phyloP scores from a whole-genome alignment of 1,284 basidiomycete species.

The Phaffia rhodozyma region DNA sequence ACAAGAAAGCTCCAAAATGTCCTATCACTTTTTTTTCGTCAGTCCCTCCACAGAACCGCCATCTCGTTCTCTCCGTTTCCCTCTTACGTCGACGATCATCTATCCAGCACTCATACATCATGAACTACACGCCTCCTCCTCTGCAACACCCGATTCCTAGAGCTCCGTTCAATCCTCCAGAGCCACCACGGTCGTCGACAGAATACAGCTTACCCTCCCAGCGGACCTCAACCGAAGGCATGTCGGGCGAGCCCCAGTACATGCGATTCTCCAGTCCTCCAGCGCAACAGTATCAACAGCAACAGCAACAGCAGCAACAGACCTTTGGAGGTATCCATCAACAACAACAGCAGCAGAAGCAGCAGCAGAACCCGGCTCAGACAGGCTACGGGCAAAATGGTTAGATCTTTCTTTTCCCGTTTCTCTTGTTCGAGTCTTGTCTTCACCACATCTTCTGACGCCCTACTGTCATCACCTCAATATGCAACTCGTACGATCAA shows the following conservation, averaged over 20 bases:
- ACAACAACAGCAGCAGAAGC: constrained; percentile 19
- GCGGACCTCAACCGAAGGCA: not conserved
- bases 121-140: constrained; percentile 1
- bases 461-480: no score
- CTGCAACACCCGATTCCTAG: constrained; percentile 41
- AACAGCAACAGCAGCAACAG: constrained; percentile 26
- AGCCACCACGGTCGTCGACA: constrained; percentile 21
- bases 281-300: constrained; percentile 29
- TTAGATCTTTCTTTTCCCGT: no score
- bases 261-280: constrained; percentile 35
- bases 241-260: constrained; percentile 29
- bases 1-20: no score
- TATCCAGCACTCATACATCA: not conserved
- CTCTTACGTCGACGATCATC: constrained; percentile 1
- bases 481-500: no score
- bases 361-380: constrained; percentile 8
- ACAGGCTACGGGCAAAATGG: constrained; percentile 15
- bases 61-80: not conserved
- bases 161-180: constrained; percentile 38
- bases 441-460: no score
- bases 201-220: not conserved
- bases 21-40: no score
- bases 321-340: constrained; percentile 12
- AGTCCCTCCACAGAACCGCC: not conserved
- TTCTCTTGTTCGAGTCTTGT: no score